A percentile compares a stretch with the other conserved stretches of the same genome.
Evolutionary conservation across 2,329 filamentous ascomycete genomes (phyloP).

Genomic region (Colletotrichum zoysiae): DNA sequence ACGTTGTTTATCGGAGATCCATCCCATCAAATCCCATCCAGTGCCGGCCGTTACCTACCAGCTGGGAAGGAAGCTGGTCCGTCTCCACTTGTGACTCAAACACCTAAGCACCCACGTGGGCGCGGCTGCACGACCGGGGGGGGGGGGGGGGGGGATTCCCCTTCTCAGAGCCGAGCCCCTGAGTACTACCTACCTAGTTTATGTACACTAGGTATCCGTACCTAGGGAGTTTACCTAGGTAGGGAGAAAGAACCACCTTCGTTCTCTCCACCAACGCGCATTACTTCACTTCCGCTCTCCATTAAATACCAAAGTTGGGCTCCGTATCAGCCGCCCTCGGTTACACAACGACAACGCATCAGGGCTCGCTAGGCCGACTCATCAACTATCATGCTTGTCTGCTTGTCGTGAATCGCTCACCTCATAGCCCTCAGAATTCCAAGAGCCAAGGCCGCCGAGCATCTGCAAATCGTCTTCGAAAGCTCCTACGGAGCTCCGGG

Average conservation of each 20-base stretch:
- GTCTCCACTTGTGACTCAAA: slow-evolving; percentile 22
- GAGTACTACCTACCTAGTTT: too few relatives aligned
- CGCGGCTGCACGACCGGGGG: too few relatives aligned
- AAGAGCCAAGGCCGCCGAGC: too few relatives aligned
- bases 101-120: slow-evolving; percentile 17
- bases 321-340: not conserved
- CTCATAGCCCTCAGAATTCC: not conserved
- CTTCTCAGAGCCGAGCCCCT: not conserved
- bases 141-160: not conserved
- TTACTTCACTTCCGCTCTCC: not conserved
- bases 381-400: not conserved
- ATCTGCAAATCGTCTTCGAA: not conserved
- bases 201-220: too few relatives aligned
- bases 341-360: not conserved
- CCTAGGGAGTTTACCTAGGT: not conserved
- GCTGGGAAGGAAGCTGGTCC: not conserved
- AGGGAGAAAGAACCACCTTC: too few relatives aligned
- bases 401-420: not conserved
- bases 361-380: not conserved
- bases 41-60: slow-evolving; percentile 16
- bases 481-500: not conserved
- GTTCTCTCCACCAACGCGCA: not conserved
- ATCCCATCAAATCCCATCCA: not conserved
- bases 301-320: not conserved
- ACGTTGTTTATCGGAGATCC: too few relatives aligned